phyloP scores from a whole-genome alignment of 2,329 filamentous ascomycete species.

The Alternaria gaisen region DNA sequence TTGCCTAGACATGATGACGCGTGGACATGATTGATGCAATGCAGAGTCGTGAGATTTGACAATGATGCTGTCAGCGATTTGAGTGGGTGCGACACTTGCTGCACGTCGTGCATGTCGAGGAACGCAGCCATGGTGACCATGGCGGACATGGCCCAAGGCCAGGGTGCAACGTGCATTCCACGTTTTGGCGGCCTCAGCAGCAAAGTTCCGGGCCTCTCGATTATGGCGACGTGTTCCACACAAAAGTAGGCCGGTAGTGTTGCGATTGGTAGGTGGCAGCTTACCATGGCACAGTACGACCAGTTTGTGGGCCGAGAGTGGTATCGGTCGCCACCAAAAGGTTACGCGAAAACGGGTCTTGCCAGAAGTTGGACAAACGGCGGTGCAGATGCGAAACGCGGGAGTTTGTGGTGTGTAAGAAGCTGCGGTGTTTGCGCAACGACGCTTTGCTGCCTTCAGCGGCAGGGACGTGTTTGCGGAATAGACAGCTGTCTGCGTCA shows the following conservation, averaged over 20 bases:
- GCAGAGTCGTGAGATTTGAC: slow-evolving; percentile 11
- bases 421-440: slow-evolving; percentile 20
- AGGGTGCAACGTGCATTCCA: slow-evolving; percentile 50
- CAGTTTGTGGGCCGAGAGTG: slow-evolving; percentile 21
- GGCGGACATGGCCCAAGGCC: slow-evolving; percentile 26
- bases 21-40: slow-evolving; percentile 5
- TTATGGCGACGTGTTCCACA: slow-evolving; percentile 30
- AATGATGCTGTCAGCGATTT: slow-evolving; percentile 7
- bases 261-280: slow-evolving; percentile 33
- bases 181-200: slow-evolving; percentile 41
- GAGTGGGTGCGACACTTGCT: background rate
- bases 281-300: slow-evolving; percentile 21
- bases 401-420: slow-evolving; percentile 22
- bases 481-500: slow-evolving; percentile 7
- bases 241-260: slow-evolving; percentile 19
- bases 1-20: slow-evolving; percentile 20
- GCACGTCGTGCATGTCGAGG: too few species aligned
- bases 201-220: slow-evolving; percentile 43
- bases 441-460: slow-evolving; percentile 23
- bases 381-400: slow-evolving; percentile 37
- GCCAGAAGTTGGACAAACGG: slow-evolving; percentile 40
- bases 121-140: slow-evolving; percentile 25
- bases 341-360: slow-evolving; percentile 45
- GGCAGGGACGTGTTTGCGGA: slow-evolving; percentile 26
- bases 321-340: slow-evolving; percentile 23